phyloP scores from a whole-genome alignment of 1,284 basidiomycete genomes.

The Ceratobasidium papillatum region DNA sequence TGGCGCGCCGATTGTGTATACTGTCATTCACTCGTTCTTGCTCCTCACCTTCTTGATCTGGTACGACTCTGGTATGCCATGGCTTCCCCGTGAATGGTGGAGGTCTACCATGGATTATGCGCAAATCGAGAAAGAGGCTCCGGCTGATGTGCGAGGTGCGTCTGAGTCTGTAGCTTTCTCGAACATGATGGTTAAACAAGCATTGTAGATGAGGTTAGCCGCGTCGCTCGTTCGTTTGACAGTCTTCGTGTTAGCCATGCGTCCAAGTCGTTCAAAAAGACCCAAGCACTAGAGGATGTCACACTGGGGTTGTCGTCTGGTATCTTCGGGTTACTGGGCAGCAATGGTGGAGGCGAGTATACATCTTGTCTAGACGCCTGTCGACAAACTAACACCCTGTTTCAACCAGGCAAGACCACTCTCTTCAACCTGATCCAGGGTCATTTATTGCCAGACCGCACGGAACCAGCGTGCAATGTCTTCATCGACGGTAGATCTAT shows the following conservation, averaged over 20 bases:
- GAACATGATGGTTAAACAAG: neutral
- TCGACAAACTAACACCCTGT: neutral
- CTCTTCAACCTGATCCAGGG: constrained; percentile 75
- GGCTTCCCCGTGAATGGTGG: constrained; percentile 31
- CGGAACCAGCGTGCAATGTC: constrained; percentile 59
- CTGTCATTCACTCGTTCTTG: constrained; percentile 64
- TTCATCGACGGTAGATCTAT: constrained; percentile 71
- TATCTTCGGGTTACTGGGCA: constrained; percentile 77
- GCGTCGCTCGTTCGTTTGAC: constrained; percentile 24
- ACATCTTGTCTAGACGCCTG: neutral
- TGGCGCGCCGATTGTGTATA: constrained; percentile 79
- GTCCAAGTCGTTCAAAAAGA: constrained; percentile 65
- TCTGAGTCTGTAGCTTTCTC: neutral
- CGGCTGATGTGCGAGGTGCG: constrained; percentile 25
- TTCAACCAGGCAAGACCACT: constrained; percentile 66
- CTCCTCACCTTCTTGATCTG: constrained; percentile 67
- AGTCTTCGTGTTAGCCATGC: constrained; percentile 32
- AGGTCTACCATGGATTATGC: constrained; percentile 13
- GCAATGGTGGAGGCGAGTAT: constrained; percentile 70
- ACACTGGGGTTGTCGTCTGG: constrained; percentile 71
- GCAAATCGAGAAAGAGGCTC: constrained; percentile 13
- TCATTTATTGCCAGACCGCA: constrained; percentile 29
- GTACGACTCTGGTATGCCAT: constrained; percentile 62
- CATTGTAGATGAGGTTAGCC: constrained; percentile 4
- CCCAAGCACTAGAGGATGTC: constrained; percentile 72